Evolutionary conservation across 208 protist species (phyloP).

Genomic region (Leishmania mexicana): DNA sequence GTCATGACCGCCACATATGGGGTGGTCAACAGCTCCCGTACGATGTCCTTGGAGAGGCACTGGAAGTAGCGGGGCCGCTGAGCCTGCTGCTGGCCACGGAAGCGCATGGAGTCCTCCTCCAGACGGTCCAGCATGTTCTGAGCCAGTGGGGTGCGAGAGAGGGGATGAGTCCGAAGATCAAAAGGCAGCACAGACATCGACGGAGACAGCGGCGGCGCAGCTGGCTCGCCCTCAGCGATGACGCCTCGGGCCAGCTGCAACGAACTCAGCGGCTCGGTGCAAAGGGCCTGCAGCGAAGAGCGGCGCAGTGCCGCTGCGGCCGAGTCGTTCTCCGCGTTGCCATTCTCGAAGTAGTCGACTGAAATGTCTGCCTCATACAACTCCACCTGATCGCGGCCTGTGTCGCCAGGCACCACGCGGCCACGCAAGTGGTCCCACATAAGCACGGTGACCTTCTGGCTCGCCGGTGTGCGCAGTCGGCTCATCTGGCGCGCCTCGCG

Average conservation of each 20-base stretch:
- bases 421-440: constrained; percentile 38
- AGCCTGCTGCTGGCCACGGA: constrained; percentile 50
- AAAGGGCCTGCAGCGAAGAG: constrained; percentile 40
- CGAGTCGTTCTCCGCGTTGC: background rate
- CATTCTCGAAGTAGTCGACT: constrained; percentile 26
- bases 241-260: constrained; percentile 25
- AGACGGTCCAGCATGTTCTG: constrained; percentile 80
- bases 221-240: constrained; percentile 23
- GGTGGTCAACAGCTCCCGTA: constrained; percentile 20
- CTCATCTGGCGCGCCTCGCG: constrained; percentile 29
- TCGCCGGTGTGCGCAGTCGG: constrained; percentile 21
- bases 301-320: constrained; percentile 5
- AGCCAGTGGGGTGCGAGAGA: constrained; percentile 55
- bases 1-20: constrained; percentile 9
- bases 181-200: constrained; percentile 66
- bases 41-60: constrained; percentile 36
- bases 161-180: constrained; percentile 49
- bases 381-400: constrained; percentile 24
- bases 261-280: constrained; percentile 44
- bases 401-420: constrained; percentile 42
- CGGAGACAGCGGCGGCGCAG: background rate
- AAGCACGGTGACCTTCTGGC: constrained; percentile 20
- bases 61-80: constrained; percentile 34
- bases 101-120: constrained; percentile 70
- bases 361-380: constrained; percentile 31